phyloP scores from a whole-genome alignment of 345 rosid species.

The Lepidium didymum region DNA sequence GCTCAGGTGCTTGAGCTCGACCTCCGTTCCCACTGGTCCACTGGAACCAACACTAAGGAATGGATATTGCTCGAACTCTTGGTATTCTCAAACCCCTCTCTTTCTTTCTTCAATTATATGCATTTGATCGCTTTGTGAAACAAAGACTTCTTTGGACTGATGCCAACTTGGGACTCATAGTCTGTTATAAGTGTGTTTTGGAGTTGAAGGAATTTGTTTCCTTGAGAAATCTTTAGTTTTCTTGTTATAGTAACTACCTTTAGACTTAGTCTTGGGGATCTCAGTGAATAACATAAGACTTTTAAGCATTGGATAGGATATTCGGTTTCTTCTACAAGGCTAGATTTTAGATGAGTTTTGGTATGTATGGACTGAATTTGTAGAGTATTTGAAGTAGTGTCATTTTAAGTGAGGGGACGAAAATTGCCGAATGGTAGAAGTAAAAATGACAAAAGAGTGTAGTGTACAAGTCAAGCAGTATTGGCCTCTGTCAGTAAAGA shows the following conservation, averaged over 20 bases:
- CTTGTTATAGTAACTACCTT: neutral
- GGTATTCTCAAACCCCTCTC: slow-evolving; percentile 28
- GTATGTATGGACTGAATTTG: neutral
- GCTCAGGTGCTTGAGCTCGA: slow-evolving; percentile 64
- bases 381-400: neutral
- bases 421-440: neutral
- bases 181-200: neutral
- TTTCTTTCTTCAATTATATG: neutral
- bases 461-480: neutral
- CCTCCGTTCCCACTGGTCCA: slow-evolving; percentile 86
- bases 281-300: neutral
- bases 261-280: neutral
- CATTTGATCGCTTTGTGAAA: neutral
- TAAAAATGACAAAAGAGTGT: neutral
- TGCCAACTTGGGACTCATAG: neutral
- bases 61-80: slow-evolving; percentile 87
- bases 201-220: neutral
- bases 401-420: neutral
- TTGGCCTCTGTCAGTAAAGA: neutral
- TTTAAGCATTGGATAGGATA: neutral
- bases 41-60: slow-evolving; percentile 80
- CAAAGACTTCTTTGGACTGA: neutral
- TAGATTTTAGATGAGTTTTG: neutral
- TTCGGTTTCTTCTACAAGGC: neutral
- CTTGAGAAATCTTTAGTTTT: neutral